These are phyloP conservation scores for Pistacia atlantica DNA, from an alignment of 345 rosid species.

Conservation along the genomic window DNA sequence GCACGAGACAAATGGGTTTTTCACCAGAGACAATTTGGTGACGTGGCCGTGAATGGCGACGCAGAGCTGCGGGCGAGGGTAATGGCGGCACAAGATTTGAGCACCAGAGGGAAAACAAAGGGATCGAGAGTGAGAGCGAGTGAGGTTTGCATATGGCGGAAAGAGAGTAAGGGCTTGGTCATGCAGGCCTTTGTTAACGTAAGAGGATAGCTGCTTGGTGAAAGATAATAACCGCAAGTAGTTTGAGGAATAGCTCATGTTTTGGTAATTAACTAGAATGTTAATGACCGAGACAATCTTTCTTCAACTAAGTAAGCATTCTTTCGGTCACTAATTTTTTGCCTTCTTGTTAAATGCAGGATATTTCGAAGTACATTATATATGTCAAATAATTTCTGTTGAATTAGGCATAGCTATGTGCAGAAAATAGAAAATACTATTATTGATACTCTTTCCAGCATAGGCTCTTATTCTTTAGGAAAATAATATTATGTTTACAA, in stretches of 20 bases:
- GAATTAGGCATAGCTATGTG: too few species aligned
- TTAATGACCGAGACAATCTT: too few species aligned
- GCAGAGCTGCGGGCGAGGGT: conserved; percentile 45
- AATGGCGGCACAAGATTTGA: conserved; percentile 62
- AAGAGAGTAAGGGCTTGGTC: conserved; percentile 54
- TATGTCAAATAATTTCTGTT: too few species aligned
- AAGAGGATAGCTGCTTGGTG: conserved; percentile 49
- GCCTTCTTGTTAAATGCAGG: too few species aligned
- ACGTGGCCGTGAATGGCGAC: conserved; percentile 47
- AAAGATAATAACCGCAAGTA: conserved; percentile 41
- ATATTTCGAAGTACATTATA: too few species aligned
- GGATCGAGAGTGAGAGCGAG: conserved; percentile 55
- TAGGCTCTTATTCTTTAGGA: too few species aligned
- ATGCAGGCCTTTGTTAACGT: conserved; percentile 53
- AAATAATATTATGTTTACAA: too few species aligned
- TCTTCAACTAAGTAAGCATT: too few species aligned
- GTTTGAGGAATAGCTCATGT: conserved; percentile 38
- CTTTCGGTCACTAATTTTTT: too few species aligned
- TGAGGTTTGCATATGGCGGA: conserved; percentile 48
- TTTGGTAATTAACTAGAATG: not conserved
- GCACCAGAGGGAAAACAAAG: conserved; percentile 56
- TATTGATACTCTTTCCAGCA: too few species aligned
- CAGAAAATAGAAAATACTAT: too few species aligned
- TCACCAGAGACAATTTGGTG: conserved; percentile 36
- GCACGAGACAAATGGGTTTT: conserved; percentile 54